phyloP scores from a whole-genome alignment of 116 monocot species.

The Iris pallida region DNA sequence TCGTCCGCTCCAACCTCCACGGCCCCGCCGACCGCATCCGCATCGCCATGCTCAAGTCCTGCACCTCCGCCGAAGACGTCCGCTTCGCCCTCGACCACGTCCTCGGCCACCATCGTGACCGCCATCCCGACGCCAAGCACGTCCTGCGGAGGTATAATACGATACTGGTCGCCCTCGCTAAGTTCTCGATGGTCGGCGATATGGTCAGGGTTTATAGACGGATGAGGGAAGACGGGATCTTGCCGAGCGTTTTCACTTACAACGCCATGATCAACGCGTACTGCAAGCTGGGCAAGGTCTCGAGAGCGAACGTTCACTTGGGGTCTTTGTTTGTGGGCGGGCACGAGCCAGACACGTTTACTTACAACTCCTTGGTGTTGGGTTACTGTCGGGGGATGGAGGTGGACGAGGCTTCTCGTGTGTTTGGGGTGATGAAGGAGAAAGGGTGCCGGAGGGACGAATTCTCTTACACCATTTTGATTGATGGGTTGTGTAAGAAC shows the following conservation, averaged over 20 bases:
- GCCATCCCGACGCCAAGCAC: neutral
- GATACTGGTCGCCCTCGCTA: conserved; percentile 22
- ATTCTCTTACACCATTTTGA: conserved; percentile 43
- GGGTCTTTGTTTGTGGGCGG: conserved; percentile 16
- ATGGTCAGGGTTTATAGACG: conserved; percentile 23
- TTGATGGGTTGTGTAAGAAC: conserved; percentile 37
- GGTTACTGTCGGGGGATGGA: conserved; percentile 25
- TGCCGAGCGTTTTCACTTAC: conserved; percentile 40
- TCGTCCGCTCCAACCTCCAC: conserved; percentile 17
- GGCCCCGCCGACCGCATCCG: conserved; percentile 15
- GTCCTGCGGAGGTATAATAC: conserved; percentile 27
- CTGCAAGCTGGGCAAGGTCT: conserved; percentile 24
- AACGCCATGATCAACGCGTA: conserved; percentile 46
- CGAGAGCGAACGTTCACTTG: conserved; percentile 17
- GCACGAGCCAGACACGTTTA: conserved; percentile 29
- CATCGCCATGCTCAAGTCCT: conserved; percentile 32
- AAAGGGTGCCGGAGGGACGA: conserved; percentile 39
- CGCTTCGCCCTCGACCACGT: conserved; percentile 17
- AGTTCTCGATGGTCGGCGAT: conserved; percentile 19
- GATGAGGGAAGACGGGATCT: conserved; percentile 21
- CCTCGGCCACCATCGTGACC: conserved; percentile 6
- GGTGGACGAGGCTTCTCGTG: conserved; percentile 29
- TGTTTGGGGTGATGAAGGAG: conserved; percentile 39
- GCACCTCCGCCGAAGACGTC: conserved; percentile 19
- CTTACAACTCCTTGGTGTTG: conserved; percentile 44